phyloP scores from a whole-genome alignment of 192 early-diverging fungal genomes.

The Backusella circina region DNA sequence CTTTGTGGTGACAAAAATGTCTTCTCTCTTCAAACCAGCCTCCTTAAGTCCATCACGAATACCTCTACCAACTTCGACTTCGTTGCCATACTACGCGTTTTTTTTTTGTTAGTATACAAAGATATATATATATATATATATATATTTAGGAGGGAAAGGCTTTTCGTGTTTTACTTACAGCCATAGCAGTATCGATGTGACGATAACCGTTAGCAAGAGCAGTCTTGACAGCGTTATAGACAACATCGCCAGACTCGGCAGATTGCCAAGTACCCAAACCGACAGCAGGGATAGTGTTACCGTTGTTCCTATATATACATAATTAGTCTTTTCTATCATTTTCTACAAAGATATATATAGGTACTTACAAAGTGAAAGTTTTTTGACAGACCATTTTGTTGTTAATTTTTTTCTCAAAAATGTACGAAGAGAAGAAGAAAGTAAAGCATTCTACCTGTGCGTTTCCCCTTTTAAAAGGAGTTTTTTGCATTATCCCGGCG shows the following conservation, averaged over 20 bases:
- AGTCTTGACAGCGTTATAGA: constrained; percentile 58
- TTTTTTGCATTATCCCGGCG: neutral
- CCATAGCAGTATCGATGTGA: constrained; percentile 53
- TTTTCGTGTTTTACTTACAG: constrained; percentile 9
- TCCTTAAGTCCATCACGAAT: constrained; percentile 46
- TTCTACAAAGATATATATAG: neutral
- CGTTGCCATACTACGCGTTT: constrained; percentile 60
- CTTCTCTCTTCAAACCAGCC: constrained; percentile 53
- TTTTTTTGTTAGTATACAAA: neutral
- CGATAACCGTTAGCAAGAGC: constrained; percentile 68
- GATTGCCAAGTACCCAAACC: constrained; percentile 58
- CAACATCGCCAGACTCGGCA: constrained; percentile 34
- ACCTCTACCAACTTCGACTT: constrained; percentile 73
- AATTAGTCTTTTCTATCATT: neutral
- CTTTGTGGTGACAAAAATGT: constrained; percentile 82
- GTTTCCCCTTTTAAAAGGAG: neutral
- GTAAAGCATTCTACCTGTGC: neutral
- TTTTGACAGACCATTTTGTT: constrained; percentile 3
- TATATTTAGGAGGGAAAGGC: neutral
- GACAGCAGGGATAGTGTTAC: constrained; percentile 54
- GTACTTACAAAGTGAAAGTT: constrained; percentile 9
- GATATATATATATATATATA: too few species aligned
- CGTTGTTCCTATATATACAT: constrained; percentile 39
- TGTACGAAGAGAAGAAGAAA: neutral
- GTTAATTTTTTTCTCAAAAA: neutral